These are phyloP conservation scores for Leccinum solheimii DNA, from an alignment of 1,284 basidiomycete species.

Conservation along the genomic window DNA sequence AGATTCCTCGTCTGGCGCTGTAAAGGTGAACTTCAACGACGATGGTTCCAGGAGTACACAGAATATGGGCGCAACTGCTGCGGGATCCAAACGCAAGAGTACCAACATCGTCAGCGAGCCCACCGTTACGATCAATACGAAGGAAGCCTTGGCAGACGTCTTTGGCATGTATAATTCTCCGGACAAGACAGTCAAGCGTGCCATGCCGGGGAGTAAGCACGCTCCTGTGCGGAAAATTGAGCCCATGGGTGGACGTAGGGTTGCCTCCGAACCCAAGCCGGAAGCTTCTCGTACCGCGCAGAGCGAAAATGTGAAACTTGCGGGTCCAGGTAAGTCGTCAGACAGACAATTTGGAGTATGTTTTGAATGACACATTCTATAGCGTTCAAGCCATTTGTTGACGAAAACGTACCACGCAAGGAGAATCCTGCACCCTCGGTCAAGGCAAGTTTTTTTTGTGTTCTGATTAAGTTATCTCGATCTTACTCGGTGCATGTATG, in stretches of 20 bases:
- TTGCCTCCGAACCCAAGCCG: slow-evolving; percentile 15
- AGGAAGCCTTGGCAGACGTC: slow-evolving; percentile 90
- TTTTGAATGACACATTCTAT: slow-evolving; percentile 2
- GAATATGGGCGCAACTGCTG: slow-evolving; percentile 37
- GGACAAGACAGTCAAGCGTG: slow-evolving; percentile 56
- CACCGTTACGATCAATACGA: slow-evolving; percentile 82
- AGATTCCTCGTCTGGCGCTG: slow-evolving; percentile 32
- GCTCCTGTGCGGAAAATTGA: slow-evolving; percentile 67
- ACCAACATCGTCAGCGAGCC: slow-evolving; percentile 42
- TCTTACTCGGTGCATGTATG: not conserved
- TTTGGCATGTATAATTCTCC: slow-evolving; percentile 92
- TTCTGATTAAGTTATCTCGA: not conserved
- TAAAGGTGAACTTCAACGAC: slow-evolving; percentile 53
- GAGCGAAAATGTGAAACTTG: slow-evolving; percentile 40
- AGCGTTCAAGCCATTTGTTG: slow-evolving; percentile 62
- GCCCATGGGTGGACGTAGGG: slow-evolving; percentile 36
- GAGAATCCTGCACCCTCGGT: slow-evolving; percentile 49
- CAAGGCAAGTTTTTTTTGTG: slow-evolving; percentile 42
- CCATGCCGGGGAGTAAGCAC: slow-evolving; percentile 63
- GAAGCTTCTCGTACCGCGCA: slow-evolving; percentile 40
- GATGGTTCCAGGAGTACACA: slow-evolving; percentile 49
- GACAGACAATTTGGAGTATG: not conserved
- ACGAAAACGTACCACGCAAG: slow-evolving; percentile 53
- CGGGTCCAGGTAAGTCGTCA: slow-evolving; percentile 41
- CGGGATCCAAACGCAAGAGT: slow-evolving; percentile 41